Percentiles rank a stretch among this genome's conserved stretches.
phyloP scores from a whole-genome alignment of 495 filamentous ascomycete species.

The Articulospora tetracladia region DNA sequence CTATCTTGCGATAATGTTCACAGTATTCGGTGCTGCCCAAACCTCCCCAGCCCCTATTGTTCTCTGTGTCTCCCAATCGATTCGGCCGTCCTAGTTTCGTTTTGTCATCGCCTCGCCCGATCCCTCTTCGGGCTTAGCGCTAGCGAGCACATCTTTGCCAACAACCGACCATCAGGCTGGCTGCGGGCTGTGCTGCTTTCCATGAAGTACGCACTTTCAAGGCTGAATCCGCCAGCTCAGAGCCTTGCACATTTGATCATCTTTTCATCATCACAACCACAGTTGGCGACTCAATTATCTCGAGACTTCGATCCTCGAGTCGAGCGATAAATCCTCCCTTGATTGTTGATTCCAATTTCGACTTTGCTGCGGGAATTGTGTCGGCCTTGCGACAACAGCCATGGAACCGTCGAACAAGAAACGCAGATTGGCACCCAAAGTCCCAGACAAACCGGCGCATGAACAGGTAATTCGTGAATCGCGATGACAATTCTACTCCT shows the following conservation, averaged over 20 bases:
- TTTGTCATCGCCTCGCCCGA: background rate
- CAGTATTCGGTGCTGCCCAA: no score
- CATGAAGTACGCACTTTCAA: background rate
- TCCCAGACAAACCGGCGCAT: conserved; percentile 26
- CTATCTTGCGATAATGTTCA: no score
- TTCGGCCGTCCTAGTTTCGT: background rate
- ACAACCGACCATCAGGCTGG: background rate
- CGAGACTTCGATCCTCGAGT: background rate
- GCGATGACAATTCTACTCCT: background rate
- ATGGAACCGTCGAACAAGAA: conserved; percentile 32
- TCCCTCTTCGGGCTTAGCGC: no score
- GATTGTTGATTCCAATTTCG: background rate
- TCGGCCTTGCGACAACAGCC: conserved; percentile 16
- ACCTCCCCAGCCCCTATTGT: no score
- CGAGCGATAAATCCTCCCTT: background rate
- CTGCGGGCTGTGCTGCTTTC: background rate
- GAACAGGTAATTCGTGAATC: conserved; percentile 23
- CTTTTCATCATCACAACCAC: conserved; percentile 20
- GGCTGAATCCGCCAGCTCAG: background rate
- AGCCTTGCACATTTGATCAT: conserved; percentile 5
- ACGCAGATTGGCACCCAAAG: conserved; percentile 30
- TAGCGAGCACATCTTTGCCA: background rate
- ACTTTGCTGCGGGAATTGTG: background rate
- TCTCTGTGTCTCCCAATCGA: background rate
- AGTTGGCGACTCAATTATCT: conserved; percentile 9